Evolutionary conservation across 352 stramenopile genomes (phyloP).

Genomic region (Elongisporangium prolatum): DNA sequence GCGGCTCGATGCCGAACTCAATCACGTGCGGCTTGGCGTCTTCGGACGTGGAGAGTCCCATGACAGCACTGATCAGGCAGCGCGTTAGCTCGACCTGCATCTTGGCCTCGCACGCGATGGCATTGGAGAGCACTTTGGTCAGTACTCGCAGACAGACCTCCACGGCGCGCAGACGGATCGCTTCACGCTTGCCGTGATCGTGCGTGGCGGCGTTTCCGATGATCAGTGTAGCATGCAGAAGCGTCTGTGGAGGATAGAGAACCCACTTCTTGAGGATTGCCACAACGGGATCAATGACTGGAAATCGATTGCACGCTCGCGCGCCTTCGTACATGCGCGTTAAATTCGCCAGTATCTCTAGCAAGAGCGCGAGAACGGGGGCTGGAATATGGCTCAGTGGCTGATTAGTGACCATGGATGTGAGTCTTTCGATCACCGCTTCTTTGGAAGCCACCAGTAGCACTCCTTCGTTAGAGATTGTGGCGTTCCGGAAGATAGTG

Average conservation of each 20-base stretch:
- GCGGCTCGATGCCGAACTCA: constrained; percentile 63
- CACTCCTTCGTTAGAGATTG: constrained; percentile 50
- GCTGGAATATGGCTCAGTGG: constrained; percentile 36
- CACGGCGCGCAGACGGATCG: constrained; percentile 40
- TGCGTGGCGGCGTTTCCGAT: constrained; percentile 49
- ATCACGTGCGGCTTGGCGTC: constrained; percentile 63
- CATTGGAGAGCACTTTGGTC: constrained; percentile 38
- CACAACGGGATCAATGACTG: constrained; percentile 41
- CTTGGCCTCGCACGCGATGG: constrained; percentile 26
- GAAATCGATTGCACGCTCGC: constrained; percentile 29
- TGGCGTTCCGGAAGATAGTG: constrained; percentile 52
- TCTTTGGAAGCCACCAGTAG: constrained; percentile 31
- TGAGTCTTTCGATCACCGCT: constrained; percentile 34
- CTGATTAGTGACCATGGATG: constrained; percentile 36
- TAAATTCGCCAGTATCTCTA: constrained; percentile 48
- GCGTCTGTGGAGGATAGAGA: constrained; percentile 34
- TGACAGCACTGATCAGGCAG: constrained; percentile 46
- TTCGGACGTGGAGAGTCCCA: constrained; percentile 65
- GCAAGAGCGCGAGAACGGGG: constrained; percentile 24
- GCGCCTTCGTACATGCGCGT: constrained; percentile 55
- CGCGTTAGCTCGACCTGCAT: constrained; percentile 45
- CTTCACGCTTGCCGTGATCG: constrained; percentile 48
- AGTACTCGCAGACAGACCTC: constrained; percentile 51
- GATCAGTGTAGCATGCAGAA: constrained; percentile 35
- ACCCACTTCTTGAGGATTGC: constrained; percentile 49